Evolutionary conservation across 108 stramenopile species (phyloP).

Genomic region (Cyclotella baltica): DNA sequence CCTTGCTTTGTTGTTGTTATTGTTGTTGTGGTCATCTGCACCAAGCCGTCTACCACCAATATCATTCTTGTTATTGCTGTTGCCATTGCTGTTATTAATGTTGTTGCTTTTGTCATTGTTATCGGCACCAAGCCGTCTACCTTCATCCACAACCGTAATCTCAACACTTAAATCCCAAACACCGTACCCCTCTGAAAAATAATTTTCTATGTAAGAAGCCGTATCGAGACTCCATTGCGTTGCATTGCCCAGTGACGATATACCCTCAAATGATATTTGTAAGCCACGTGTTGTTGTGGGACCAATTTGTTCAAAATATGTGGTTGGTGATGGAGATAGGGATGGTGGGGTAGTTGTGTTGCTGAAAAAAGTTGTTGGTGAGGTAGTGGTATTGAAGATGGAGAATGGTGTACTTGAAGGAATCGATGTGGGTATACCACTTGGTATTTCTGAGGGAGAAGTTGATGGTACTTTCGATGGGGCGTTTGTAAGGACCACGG

Average conservation of each 20-base stretch:
- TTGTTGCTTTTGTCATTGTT: too few species aligned
- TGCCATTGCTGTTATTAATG: too few species aligned
- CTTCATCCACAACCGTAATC: background rate
- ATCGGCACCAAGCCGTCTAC: too few species aligned
- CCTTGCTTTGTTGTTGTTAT: too few species aligned
- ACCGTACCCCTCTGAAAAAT: background rate
- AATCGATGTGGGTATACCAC: background rate
- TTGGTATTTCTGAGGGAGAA: background rate
- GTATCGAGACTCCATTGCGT: constrained; percentile 7
- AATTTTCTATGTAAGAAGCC: constrained; percentile 7
- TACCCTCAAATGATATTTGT: constrained; percentile 9
- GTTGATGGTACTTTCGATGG: background rate
- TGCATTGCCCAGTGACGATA: background rate
- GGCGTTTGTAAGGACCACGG: background rate
- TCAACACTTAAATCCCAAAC: constrained; percentile 4
- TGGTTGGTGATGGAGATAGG: too few species aligned
- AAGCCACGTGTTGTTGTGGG: background rate
- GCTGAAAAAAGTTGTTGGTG: too few species aligned
- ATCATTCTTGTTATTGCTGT: too few species aligned
- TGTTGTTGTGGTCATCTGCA: background rate
- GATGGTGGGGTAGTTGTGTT: too few species aligned
- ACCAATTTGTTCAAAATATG: background rate
- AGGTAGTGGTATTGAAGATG: too few species aligned
- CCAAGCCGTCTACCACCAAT: background rate
- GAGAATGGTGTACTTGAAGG: background rate